These are phyloP conservation scores for Chlamydomonas reinhardtii DNA, from an alignment of 163 green algal genomes.

Conservation along the genomic window DNA sequence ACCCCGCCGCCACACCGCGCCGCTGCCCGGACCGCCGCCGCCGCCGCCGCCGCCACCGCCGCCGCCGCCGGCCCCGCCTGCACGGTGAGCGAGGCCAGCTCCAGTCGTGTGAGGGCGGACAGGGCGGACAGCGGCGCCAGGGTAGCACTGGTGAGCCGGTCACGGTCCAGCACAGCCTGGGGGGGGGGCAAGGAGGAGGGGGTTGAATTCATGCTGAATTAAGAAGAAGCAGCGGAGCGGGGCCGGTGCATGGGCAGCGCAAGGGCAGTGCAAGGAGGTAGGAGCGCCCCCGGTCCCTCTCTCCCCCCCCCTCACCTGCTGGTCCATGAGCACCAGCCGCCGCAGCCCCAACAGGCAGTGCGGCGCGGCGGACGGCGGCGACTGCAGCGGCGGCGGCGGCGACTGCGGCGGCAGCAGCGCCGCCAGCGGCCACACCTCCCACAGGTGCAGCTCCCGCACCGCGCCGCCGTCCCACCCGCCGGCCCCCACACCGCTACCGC, in stretches of 20 bases:
- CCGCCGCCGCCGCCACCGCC: background rate
- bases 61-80: background rate
- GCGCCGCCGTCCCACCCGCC: background rate
- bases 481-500: background rate
- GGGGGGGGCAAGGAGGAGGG: background rate
- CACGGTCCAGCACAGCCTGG: conserved; percentile 32
- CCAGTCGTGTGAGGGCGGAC: conserved; percentile 3
- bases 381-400: background rate
- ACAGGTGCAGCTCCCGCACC: conserved; percentile 23
- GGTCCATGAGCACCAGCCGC: conserved; percentile 42
- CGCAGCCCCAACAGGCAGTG: background rate
- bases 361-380: background rate
- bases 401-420: background rate
- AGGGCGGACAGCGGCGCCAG: conserved; percentile 34
- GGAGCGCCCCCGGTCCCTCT: too few species aligned
- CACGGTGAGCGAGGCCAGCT: conserved; percentile 22
- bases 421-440: conserved; percentile 39
- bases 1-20: background rate
- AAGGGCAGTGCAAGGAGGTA: too few species aligned
- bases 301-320: too few species aligned
- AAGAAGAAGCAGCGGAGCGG: too few species aligned
- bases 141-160: conserved; percentile 4
- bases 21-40: too few species aligned
- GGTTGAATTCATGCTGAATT: too few species aligned
- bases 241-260: too few species aligned